Evolutionary conservation across 2,329 filamentous ascomycete genomes (phyloP), one percentile per base, ranked within the genome.

Genomic region (Trichophyton verrucosum): DNA sequence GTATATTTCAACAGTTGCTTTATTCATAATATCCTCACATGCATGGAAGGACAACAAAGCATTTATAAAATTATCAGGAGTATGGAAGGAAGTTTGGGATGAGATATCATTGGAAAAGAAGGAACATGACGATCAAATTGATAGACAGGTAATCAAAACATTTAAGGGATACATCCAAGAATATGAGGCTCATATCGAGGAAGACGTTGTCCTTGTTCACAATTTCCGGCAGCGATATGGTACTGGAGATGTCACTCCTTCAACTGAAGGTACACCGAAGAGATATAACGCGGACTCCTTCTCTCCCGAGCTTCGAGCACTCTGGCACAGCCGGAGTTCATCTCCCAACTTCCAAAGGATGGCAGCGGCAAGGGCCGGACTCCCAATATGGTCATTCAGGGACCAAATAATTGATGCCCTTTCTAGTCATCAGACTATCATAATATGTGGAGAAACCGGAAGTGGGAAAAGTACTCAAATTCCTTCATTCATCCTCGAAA

Each of bases 391-490:
- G 83, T 80, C 82, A 11, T 96, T 94, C 72, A 86, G 86, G 65
- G 78, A 88, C 11, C 82, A 89, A 57, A 90, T 96, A 6, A 76
- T 97, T 11, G 79, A 83, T 27, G 83, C 88, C 1, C 86, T 99
- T 33, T 86, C 89, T 55, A 79, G 82, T 22, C 82, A 95, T 65
- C 91, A 94, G 68, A 87, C 95, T 8, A 86, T 94, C 8, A 96
- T 99, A 62, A 83, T 99, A 33, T 97, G 92, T 71, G 94, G 94
- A 71, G 94, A 99, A 75, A 99, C 94, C 2, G 94, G 94, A 66
- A 96, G 86, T 71, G 94, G 94, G 65, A 99, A 99, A 78, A 96
- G 91, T 73, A 99, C 94, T 0, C 94, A 99, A 69, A 87, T 96
- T n/a, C 94, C 94, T 3, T 86, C 91, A 0, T 97, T 95, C 70